Evolutionary conservation across 164 flowering plant species (phyloP).

Genomic region (Vitis vinifera): DNA sequence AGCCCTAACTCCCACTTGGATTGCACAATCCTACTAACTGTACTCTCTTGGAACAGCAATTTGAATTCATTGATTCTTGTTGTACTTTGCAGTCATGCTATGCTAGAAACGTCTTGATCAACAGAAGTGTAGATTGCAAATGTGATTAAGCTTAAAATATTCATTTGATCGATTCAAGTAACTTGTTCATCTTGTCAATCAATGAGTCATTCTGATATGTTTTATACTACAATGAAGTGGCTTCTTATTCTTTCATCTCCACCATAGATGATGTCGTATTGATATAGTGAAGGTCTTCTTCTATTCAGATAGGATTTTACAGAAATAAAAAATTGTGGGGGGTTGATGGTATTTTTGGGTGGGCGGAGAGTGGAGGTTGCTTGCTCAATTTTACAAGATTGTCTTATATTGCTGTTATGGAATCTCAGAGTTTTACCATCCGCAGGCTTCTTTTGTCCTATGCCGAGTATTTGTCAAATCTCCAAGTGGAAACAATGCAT

Average conservation of each 20-base stretch:
- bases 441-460: conserved; percentile 55
- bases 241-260: neutral
- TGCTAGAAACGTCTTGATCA: neutral
- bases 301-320: neutral
- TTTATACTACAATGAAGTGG: neutral
- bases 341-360: neutral
- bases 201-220: no score
- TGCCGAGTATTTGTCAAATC: conserved; percentile 56
- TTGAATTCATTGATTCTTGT: neutral
- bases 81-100: neutral
- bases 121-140: neutral
- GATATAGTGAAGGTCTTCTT: neutral
- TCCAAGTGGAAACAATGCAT: conserved; percentile 22
- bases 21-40: no score
- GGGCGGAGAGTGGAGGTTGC: neutral
- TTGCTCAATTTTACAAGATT: neutral
- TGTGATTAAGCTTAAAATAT: neutral
- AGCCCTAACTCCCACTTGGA: no score
- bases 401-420: neutral
- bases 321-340: neutral
- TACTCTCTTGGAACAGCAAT: neutral
- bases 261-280: neutral
- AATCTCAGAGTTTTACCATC: conserved; percentile 2
- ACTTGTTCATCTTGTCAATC: neutral
- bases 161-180: neutral